Base-by-base conservation (phyloP, 208 protist species). In the Trypanosoma lewisi region DNA sequence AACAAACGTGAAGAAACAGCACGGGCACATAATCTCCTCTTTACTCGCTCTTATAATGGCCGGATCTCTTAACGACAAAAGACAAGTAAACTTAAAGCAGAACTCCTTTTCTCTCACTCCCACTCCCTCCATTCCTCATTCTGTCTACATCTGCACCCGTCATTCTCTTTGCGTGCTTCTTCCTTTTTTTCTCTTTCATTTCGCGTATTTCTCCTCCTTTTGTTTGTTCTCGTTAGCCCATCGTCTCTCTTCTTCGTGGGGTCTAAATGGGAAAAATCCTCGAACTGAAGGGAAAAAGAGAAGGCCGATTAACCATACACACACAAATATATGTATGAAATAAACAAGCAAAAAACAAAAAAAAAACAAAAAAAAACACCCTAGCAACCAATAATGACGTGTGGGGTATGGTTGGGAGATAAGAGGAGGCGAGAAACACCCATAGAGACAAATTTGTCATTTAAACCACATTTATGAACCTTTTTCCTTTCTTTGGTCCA, bases 311-410 rank as follows among this genome's bases (percentile, higher is more conserved):
- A 21, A 31, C 48, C 21, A 14, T 14, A 34, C 6, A 33, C 17
- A 33, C 6, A n/a, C 6, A 48, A 48, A 48, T n/a, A n/a, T n/a
- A n/a, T n/a, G n/a, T n/a, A n/a, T n/a, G n/a, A n/a, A 48, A 48
- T 21, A 34, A 53, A 53, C 2, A 11, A 30, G 28, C 21, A 30
- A 31, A 6, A 30, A 34, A 33, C 1, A 34, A 53, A 53, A 31
- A 53, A 34, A 53, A 33, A 53, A 31, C 25, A 53, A 33, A 19
- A 17, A n/a, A 9, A 17, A 31, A 60, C 23, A 30, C 4, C 39
- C 28, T 25, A 66, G 42, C 42, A 47, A 47, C n/a, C 23, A 47
- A 47, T 44, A n/a, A n/a, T n/a, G n/a, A n/a, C n/a, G n/a, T n/a
- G n/a, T n/a, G n/a, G n/a, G n/a, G n/a, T n/a, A n/a, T n/a, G n/a